Base-by-base conservation (phyloP, 139 green algal genomes). In the Astrephomene gubernaculifera region DNA sequence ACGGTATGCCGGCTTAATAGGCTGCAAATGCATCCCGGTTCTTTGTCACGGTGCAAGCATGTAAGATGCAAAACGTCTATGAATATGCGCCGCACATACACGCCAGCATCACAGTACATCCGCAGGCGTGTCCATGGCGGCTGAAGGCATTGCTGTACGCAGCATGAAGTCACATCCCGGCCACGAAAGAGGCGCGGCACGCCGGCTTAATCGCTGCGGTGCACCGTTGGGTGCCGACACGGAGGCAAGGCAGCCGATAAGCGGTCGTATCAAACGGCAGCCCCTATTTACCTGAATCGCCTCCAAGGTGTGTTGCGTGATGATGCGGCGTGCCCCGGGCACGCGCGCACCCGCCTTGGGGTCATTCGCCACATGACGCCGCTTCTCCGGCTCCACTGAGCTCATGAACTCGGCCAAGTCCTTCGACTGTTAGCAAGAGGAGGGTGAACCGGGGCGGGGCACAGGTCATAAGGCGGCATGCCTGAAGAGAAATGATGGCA, bases 261-360 rank as follows among this genome's bases (percentile, higher is more conserved):
- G n/a, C n/a, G n/a, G n/a, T n/a, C n/a, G n/a, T n/a, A n/a, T n/a
- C n/a, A n/a, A n/a, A n/a, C n/a, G n/a, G n/a, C n/a, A n/a, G n/a
- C n/a, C n/a, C n/a, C n/a, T n/a, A n/a, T n/a, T 57, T 35, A 84
- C 78, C 78, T 84, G 80, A 49, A 93, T 90, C 17, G 91, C 91
- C 76, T 95, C 91, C 53, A 96, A 67, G 1, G 89, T 92, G 72
- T 91, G 88, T 8, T 78, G 83, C 25, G 89, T 94, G 25, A 89
- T 82, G 67, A 54, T 54, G 54, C 71, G 36, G 29, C 44, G 39
- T 6, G 49, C 33, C 12, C 81, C 31, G n/a, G 5, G 17, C 36
- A 2, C 8, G 31, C 44, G 35, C 68, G 49, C 41, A 0, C n/a
- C 39, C 25, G 19, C 49, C 57, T 65, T 41, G 17, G 53, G 1